Conservation (phyloP, 768 basidiomycete genomes). For the Naganishia vaughanmartiniae region DNA sequence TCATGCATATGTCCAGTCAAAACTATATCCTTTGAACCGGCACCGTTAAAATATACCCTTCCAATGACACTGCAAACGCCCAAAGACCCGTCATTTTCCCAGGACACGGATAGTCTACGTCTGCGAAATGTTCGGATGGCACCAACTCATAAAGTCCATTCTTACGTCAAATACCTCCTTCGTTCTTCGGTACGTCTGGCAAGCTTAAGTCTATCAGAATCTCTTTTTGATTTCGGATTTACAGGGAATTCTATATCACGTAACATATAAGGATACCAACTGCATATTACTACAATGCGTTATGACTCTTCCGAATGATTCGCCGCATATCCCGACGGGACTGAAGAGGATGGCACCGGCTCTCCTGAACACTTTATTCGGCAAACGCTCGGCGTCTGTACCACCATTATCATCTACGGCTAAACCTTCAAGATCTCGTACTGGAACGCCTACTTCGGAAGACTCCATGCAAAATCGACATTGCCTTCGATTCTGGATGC, state of each 20-base stretch:
- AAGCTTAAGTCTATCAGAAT: background rate
- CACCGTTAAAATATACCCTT: constrained; percentile 50
- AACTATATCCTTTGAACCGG: constrained; percentile 50
- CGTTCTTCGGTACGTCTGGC: constrained; percentile 34
- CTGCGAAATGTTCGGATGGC: background rate
- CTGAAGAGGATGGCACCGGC: background rate
- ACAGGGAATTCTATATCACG: constrained; percentile 48
- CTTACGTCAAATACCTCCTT: constrained; percentile 49
- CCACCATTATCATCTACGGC: background rate
- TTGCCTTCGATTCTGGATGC: constrained; percentile 30
- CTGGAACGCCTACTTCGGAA: background rate
- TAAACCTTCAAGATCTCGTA: background rate
- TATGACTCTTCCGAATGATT: constrained; percentile 19
- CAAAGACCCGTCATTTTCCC: background rate
- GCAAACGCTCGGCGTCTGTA: constrained; percentile 24
- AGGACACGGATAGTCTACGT: background rate
- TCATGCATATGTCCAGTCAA: constrained; percentile 47
- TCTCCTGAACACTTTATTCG: constrained; percentile 23
- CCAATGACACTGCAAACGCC: constrained; percentile 33
- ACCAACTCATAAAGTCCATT: constrained; percentile 32
- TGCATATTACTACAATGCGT: constrained; percentile 31
- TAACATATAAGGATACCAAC: constrained; percentile 23
- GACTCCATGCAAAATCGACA: background rate
- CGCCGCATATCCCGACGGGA: constrained; percentile 14
- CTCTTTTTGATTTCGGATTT: background rate